A percentile compares a stretch with the other conserved stretches of the same genome.
These are phyloP conservation scores for Dichotomopilus funicola DNA, from an alignment of 2,329 filamentous ascomycete genomes.

Conservation along the genomic window DNA sequence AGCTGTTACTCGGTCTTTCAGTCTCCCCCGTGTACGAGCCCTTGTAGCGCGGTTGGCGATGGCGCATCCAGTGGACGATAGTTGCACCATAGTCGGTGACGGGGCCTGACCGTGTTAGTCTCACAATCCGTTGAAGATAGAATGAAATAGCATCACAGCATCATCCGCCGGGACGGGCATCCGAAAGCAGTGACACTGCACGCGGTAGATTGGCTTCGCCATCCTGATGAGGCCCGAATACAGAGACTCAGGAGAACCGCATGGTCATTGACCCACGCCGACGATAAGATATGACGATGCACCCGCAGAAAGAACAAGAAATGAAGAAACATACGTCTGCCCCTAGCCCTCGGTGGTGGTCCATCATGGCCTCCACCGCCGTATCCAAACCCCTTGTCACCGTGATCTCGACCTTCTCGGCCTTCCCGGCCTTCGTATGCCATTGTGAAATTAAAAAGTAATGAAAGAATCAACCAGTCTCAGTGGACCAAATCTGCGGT, in stretches of 20 bases:
- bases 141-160: not conserved
- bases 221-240: too few relatives aligned
- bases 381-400: slow-evolving; percentile 16
- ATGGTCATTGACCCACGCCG: too few relatives aligned
- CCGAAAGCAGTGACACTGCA: too few relatives aligned
- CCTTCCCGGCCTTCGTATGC: slow-evolving; percentile 16
- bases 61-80: slow-evolving; percentile 84
- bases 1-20: slow-evolving; percentile 82
- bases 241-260: too few relatives aligned
- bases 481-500: not conserved
- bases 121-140: not conserved
- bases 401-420: slow-evolving; percentile 8
- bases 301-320: not conserved
- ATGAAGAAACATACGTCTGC: slow-evolving; percentile 21
- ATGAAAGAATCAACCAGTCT: not conserved
- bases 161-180: not conserved
- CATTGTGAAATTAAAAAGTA: slow-evolving; percentile 12
- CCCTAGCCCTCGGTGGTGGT: slow-evolving; percentile 19
- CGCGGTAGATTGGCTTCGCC: too few relatives aligned
- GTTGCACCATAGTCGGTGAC: slow-evolving; percentile 92
- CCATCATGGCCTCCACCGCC: slow-evolving; percentile 19
- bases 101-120: slow-evolving; percentile 52
- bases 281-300: not conserved
- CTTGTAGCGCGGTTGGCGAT: slow-evolving; percentile 70
- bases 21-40: slow-evolving; percentile 64